Base-by-base conservation (phyloP, 179 eudicot species). In the Gypsophila paniculata region DNA sequence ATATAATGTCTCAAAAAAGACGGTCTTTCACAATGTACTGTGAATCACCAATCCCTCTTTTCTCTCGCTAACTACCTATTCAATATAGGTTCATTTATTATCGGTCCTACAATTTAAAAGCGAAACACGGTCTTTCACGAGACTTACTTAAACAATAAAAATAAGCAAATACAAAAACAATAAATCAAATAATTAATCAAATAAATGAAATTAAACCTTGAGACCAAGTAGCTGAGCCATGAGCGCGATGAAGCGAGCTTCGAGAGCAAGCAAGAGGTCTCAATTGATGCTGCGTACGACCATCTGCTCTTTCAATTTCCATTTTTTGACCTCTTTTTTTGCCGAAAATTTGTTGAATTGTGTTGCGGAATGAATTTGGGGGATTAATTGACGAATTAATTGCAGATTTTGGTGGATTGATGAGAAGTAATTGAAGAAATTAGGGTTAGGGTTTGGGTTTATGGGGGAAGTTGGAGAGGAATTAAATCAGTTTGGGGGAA, bases 141-240 rank as follows among this genome's bases (percentile, higher is more conserved):
- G 46, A 42, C 46, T 42, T 42, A 9, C 46, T 2, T 6, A 55
- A 19, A 55, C 25, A 55, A 54, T 44, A 10, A 12, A 46, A 12
- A 46, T 10, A 46, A n/a, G 34, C 34, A 29, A 29, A 29, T 29
- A 19, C 15, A 53, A 58, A 10, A 58, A 22, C 3, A 7, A 5
- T 10, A 58, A 1, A 18, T 4, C 2, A 0, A 22, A 10, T 42
- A 58, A 9, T 29, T 29, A 29, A 29, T 29, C 34, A 58, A 17
- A 2, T 55, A 25, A 53, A 13, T 14, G 42, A 36, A 36, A 2
- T 36, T 6, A 11, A 58, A 89, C 98, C 98, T 84, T 93, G 98
- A 55, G 85, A 85, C 90, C 93, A 89, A 68, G 80, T 86, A 54
- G 91, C 93, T 72, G 98, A 93, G 72, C 98, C 98, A 78, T 93